phyloP scores from a whole-genome alignment of 164 flowering plant species.

The Magnolia sinica region DNA sequence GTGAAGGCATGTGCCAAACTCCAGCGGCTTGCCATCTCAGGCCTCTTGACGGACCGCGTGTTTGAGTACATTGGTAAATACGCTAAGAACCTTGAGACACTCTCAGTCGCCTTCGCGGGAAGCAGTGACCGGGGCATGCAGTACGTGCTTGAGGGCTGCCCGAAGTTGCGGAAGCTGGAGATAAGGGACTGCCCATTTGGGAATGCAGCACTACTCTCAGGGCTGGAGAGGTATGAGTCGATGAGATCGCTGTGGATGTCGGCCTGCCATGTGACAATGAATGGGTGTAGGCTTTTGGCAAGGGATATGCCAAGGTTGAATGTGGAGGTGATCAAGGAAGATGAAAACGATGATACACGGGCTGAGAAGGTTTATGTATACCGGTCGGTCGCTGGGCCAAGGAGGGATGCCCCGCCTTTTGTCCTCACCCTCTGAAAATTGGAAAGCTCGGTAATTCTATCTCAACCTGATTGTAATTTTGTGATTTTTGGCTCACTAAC shows the following conservation, averaged over 20 bases:
- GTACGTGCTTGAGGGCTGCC: constrained; percentile 65
- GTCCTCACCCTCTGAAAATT: constrained; percentile 57
- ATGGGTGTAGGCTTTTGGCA: constrained; percentile 54
- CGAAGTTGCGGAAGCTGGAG: constrained; percentile 70
- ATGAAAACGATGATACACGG: constrained; percentile 41
- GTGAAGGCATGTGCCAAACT: constrained; percentile 64
- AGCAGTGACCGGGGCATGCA: constrained; percentile 63
- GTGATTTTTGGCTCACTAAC: neutral
- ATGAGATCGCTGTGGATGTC: constrained; percentile 97
- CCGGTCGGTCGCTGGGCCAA: constrained; percentile 76
- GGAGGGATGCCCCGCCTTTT: constrained; percentile 66
- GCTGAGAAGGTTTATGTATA: constrained; percentile 75
- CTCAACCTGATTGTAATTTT: neutral
- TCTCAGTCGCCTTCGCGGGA: constrained; percentile 89
- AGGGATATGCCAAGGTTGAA: constrained; percentile 67
- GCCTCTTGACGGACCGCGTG: constrained; percentile 62
- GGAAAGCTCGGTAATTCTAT: neutral
- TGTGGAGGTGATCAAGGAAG: constrained; percentile 81
- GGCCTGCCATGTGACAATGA: constrained; percentile 61
- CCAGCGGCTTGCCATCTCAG: constrained; percentile 70
- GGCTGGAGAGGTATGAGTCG: constrained; percentile 57
- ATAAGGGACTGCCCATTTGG: constrained; percentile 87
- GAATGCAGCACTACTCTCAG: constrained; percentile 61
- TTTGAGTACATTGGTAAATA: constrained; percentile 72
- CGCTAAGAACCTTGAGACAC: constrained; percentile 67